Base-by-base conservation (phyloP, 495 filamentous ascomycete species). In the Annulohypoxylon nitens region DNA sequence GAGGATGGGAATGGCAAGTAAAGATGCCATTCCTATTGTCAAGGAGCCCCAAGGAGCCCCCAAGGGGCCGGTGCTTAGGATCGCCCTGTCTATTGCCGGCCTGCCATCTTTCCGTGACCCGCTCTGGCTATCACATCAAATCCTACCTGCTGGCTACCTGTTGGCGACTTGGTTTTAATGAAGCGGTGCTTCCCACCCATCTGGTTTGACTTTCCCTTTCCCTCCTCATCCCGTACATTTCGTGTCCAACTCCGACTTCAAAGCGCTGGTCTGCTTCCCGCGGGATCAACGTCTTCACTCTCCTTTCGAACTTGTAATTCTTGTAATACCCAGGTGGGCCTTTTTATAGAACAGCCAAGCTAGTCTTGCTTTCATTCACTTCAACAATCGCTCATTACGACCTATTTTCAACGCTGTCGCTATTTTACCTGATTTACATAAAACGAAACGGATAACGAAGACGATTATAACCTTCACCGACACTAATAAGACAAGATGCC, bases 221-320 rank as follows among this genome's bases (percentile, higher is more conserved):
- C 70, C 37, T 64, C 67, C 80, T 71, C 74, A 79, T 76, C 71
- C 73, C 71, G 66, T 75, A 69, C 64, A 76, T 71, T 75, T 77
- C 77, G 76, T 81, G 79, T 81, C 80, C 80, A 73, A 77, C 81
- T 79, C 76, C 69, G 71, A 78, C 68, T 70, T 62, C 39, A 79
- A 86, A 88, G 85, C 86, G 82, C 85, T 84, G 85, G 85, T 87
- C 83, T 88, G 86, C 86, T 88, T 85, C 77, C 78, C 30, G 59
- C 63, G 67, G 78, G 74, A 78, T 80, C 77, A 79, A 78, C 76
- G 75, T 77, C 78, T 78, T 77, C 77, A 79, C 79, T 84, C 81
- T 79, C 81, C 70, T 82, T 80, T 76, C 74, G 75, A 76, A 37
- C 77, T 64, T 76, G 75, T 81, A 81, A 81, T 81, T 71, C 78